Evolutionary conservation across 768 basidiomycete genomes (phyloP), one percentile per base, ranked within the genome.

Genomic region (Boletus edulis): DNA sequence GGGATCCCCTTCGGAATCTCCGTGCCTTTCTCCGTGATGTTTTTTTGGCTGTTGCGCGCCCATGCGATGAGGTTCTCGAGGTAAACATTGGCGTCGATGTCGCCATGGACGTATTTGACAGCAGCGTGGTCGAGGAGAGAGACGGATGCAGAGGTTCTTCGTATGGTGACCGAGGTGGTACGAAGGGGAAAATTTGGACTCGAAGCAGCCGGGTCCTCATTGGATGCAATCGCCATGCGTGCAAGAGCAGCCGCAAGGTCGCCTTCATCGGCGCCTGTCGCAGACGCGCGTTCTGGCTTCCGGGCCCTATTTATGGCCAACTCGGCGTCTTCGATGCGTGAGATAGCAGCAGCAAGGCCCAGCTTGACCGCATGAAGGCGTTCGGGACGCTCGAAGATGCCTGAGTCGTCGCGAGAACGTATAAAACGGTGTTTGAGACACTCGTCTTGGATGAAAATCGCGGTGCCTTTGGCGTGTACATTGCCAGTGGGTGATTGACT

Each of bases 341-440:
- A 81, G 18, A 91, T 77, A 0, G 88, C 91, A 8, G 89, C 88
- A 3, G 93, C 80, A 9, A 97, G 77, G 2, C 95, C 96, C 5
- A 90, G 64, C 60, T 86, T 84, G 47, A 98, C 83, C 0, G 94
- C 94, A 46, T 87, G 82, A 27, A 98, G 74, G 22, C 96, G 84
- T 67, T 97, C 91, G 0, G 95, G 95, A 11, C 92, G 80, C 67
- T 98, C 96, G n/a, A 95, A 83, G 50, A 97, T 86, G 43, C 77
- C 75, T 2, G 89, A 91, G 0, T 77, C 76, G 62, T 92, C 87
- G 47, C 81, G 78, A 15, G 85, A 84, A 15, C 94, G 86, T 51
- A 94, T 91, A 63, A 85, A 96, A 46, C 75, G 79, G 65, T 93
- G 91, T 54, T 82, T 75, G 17, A 84, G 76, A 66, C 91, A 91